Evolutionary conservation across 331 rosid species (phyloP), one percentile per base, ranked within the genome.

Genomic region (Acacia pycnantha): DNA sequence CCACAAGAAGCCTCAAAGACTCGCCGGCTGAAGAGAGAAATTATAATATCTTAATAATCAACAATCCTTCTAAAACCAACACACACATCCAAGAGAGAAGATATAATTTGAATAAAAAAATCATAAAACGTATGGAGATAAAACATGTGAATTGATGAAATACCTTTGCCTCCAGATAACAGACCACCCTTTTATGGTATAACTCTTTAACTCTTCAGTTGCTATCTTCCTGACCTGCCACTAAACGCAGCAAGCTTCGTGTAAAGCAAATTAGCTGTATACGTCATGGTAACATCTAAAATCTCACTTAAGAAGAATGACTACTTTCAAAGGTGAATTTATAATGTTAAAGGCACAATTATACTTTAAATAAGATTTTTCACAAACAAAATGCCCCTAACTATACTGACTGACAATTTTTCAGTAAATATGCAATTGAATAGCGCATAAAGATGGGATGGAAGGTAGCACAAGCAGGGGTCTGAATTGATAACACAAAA

Each of bases 201-300:
- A 85, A 33, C 87, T 83, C 82, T 83, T 89, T 51, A 85, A 33
- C 87, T 83, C 82, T 83, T 89, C 88, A 79, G 70, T 84, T 71
- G 86, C 86, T 70, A 75, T 82, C 82, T 81, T 82, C 91, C 82
- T 77, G 76, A 88, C 94, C 91, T 91, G 96, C 88, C 90, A 93
- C 87, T 87, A 69, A 83, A 89, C 86, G 90, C 91, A 79, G 86
- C 86, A 93, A 81, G 74, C 86, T 90, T 91, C 67, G 76, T 64
- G 74, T 88, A 79, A 86, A 86, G 81, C 79, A 82, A 82, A 82
- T 75, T 65, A 82, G 81, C 82, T 81, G 81, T 82, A 87, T 33
- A 80, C 4, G 83, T n/a, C 19, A 59, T 43, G 53, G 71, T 64
- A 73, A 73, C 79, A 33, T 68, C 83, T 80, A 64, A 22, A 58